phyloP scores from a whole-genome alignment of 805 yeast genomes.

The Scheffersomyces ergatensis region DNA sequence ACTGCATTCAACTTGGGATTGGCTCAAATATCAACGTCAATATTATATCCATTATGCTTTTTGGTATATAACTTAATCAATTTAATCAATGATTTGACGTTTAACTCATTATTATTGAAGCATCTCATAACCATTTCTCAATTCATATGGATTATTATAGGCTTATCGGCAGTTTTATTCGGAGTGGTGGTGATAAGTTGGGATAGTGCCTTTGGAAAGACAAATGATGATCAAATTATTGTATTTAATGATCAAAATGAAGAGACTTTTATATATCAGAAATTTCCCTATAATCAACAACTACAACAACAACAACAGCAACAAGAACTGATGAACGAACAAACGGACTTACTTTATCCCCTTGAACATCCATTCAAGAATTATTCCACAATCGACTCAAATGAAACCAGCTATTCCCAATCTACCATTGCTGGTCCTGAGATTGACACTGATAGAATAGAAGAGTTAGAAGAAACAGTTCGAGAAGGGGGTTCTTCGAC shows the following conservation, averaged over 20 bases:
- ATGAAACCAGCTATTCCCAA: neutral
- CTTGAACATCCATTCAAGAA: constrained; percentile 6
- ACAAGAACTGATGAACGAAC: constrained; percentile 4
- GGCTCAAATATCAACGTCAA: constrained; percentile 65
- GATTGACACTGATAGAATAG: constrained; percentile 2
- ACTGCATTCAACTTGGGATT: constrained; percentile 74
- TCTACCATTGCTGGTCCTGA: neutral
- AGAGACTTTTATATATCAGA: constrained; percentile 10
- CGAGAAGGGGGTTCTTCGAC: neutral
- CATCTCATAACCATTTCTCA: constrained; percentile 44
- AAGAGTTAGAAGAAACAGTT: neutral
- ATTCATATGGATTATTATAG: constrained; percentile 43
- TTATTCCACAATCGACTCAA: constrained; percentile 5
- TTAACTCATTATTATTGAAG: constrained; percentile 59
- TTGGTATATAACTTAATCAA: constrained; percentile 76
- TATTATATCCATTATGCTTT: constrained; percentile 81
- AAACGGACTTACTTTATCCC: constrained; percentile 2
- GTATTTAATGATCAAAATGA: constrained; percentile 9
- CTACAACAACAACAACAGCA: neutral
- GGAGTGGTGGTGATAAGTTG: constrained; percentile 72
- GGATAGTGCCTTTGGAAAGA: constrained; percentile 34
- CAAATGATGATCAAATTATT: neutral
- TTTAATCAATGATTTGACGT: constrained; percentile 43
- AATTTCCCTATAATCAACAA: constrained; percentile 12
- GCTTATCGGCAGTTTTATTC: constrained; percentile 50